Conservation (phyloP, 495 filamentous ascomycete genomes). For the Penicillium waksmanii region DNA sequence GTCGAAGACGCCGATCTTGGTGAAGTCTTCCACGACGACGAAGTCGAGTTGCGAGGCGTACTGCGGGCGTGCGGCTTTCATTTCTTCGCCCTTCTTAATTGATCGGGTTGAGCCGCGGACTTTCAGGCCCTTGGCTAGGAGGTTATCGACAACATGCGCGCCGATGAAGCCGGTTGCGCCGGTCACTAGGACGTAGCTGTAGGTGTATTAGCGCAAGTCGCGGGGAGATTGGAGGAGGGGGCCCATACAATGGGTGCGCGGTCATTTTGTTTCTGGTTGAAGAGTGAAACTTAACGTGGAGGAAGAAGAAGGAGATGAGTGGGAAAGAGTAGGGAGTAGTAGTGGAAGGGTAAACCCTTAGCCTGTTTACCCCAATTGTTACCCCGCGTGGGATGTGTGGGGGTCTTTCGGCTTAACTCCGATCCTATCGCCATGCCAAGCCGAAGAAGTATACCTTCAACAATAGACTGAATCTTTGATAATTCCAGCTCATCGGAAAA, state of each 20-base stretch:
- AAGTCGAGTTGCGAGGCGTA: constrained; percentile 38
- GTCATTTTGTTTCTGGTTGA: not conserved
- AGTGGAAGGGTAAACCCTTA: too few relatives aligned
- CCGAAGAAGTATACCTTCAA: too few relatives aligned
- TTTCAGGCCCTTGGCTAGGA: constrained; percentile 34
- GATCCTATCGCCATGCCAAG: too few relatives aligned
- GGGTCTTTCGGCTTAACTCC: too few relatives aligned
- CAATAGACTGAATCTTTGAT: too few relatives aligned
- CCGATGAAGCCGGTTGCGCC: constrained; percentile 47
- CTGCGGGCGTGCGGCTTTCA: constrained; percentile 35
- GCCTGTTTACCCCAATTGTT: too few relatives aligned
- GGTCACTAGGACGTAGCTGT: constrained; percentile 42
- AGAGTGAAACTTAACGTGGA: too few relatives aligned
- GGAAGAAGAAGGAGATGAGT: too few relatives aligned
- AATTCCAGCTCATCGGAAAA: too few relatives aligned
- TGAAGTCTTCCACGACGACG: constrained; percentile 43
- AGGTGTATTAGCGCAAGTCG: not conserved
- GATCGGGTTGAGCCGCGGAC: constrained; percentile 46
- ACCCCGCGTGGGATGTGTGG: too few relatives aligned
- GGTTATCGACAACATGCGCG: constrained; percentile 42
- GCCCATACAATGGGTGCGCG: not conserved
- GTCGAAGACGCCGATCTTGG: constrained; percentile 37
- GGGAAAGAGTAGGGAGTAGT: too few relatives aligned
- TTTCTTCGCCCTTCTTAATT: constrained; percentile 32
- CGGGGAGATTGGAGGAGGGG: not conserved